These are phyloP conservation scores for Lippia alba DNA, from an alignment of 305 asterid species.

Conservation along the genomic window DNA sequence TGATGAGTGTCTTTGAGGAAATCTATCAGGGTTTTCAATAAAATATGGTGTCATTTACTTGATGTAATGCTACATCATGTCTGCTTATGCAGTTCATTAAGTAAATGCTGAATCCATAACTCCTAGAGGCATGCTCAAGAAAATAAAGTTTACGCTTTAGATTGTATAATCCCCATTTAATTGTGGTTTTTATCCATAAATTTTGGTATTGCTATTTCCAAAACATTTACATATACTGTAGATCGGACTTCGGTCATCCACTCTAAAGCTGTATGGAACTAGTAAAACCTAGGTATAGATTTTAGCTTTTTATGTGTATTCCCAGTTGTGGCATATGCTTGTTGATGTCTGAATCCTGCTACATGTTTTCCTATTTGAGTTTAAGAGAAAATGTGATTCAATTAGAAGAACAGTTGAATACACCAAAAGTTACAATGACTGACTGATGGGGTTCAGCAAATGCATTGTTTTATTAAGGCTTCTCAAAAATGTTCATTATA, in stretches of 20 bases:
- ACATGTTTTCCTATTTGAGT: background rate
- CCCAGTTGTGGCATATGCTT: background rate
- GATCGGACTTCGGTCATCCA: background rate
- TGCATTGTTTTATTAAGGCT: background rate
- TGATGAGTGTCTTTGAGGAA: slow-evolving; percentile 4
- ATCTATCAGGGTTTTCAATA: background rate
- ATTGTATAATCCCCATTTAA: slow-evolving; percentile 11
- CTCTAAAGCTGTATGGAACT: slow-evolving; percentile 2
- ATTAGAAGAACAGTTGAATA: slow-evolving; percentile 2
- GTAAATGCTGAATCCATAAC: slow-evolving; percentile 2
- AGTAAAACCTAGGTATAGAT: background rate
- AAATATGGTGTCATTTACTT: slow-evolving; percentile 2
- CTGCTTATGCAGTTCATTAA: slow-evolving; percentile 11
- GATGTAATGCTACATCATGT: slow-evolving; percentile 2
- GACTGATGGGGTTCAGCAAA: background rate
- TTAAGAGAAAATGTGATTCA: background rate
- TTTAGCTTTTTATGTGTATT: background rate
- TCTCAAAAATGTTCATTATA: background rate
- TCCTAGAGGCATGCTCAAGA: slow-evolving; percentile 3
- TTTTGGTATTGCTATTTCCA: slow-evolving; percentile 11
- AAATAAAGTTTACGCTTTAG: slow-evolving; percentile 9
- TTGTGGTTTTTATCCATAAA: background rate
- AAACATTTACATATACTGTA: background rate
- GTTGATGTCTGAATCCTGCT: background rate
- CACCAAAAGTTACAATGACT: background rate